Evolutionary conservation across 106 monocot species (phyloP), one percentile per base, ranked within the genome.

Genomic region (Gastrodia elata): DNA sequence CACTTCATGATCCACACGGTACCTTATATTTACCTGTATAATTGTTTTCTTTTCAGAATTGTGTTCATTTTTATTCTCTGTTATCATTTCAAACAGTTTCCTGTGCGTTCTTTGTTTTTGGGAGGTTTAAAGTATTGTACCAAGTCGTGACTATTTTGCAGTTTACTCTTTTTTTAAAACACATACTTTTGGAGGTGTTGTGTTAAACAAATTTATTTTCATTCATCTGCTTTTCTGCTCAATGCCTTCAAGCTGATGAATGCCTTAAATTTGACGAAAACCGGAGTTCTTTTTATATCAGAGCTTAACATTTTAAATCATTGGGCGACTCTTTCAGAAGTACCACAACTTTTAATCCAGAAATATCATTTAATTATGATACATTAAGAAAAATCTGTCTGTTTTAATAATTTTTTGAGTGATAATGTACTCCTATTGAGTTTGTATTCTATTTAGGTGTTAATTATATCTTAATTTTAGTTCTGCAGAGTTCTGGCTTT

Each of bases 1-100:
- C 97, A 91, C 77, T 81, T 98, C 58, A 65, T 91, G 65, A 84
- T 98, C 80, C 90, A 98, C 75, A 93, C 80, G 87, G 97, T 98
- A 98, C 85, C 39, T 65, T 41, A 43, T 40, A 48, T 57, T 39
- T 42, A n/a, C 30, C 22, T 9, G 38, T 18, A 67, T 67, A 13
- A 1, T 37, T 37, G 4, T 5, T 25, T 34, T 52, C 33, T 33
- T 18, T 61, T 64, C 37, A 20, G 5, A 22, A 56, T 7, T 30
- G 28, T 59, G 2, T 30, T 59, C 6, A 8, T 52, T 52, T 52
- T 44, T 52, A 10, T 8, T 46, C 3, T 13, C 52, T 52, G 52
- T 22, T 52, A 5, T n/a, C n/a, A 22, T 52, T 52, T 52, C 18
- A 11, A 46, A 46, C 44, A 14, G 44, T 46, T 46, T 46, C 13